A percentile compares a stretch with the other conserved stretches of the same genome.
These are phyloP conservation scores for Helicocarpus griseus DNA, from an alignment of 2,329 filamentous ascomycete genomes.

Conservation along the genomic window DNA sequence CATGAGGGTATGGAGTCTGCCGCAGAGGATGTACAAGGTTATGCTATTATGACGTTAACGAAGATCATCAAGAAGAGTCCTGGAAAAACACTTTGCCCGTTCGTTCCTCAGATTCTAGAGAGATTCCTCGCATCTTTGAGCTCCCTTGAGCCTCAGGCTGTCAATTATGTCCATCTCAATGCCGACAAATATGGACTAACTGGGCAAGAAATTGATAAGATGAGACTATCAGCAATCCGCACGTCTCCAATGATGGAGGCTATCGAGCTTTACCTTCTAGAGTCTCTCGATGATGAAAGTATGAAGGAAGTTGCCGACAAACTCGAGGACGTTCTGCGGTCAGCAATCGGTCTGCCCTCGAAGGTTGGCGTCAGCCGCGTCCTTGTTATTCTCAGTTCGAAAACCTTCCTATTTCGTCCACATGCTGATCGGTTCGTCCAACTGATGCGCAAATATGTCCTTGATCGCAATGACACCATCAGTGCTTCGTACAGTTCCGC, in stretches of 20 bases:
- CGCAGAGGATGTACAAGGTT: slow-evolving; percentile 75
- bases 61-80: slow-evolving; percentile 80
- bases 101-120: slow-evolving; percentile 71
- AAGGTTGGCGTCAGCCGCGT: slow-evolving; percentile 87
- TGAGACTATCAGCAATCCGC: slow-evolving; percentile 70
- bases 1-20: slow-evolving; percentile 81
- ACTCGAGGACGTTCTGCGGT: slow-evolving; percentile 71
- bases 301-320: slow-evolving; percentile 64
- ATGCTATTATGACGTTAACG: slow-evolving; percentile 73
- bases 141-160: slow-evolving; percentile 74
- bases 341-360: slow-evolving; percentile 79
- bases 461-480: slow-evolving; percentile 91
- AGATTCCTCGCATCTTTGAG: slow-evolving; percentile 74
- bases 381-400: slow-evolving; percentile 72
- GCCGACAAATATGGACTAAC: slow-evolving; percentile 75
- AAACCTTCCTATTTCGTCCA: slow-evolving; percentile 62
- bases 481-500: slow-evolving; percentile 80
- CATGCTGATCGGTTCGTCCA: slow-evolving; percentile 68
- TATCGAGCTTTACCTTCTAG: slow-evolving; percentile 71
- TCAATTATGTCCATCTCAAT: slow-evolving; percentile 90
- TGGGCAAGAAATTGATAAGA: slow-evolving; percentile 80
- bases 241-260: slow-evolving; percentile 86
- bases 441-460: slow-evolving; percentile 66
- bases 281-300: slow-evolving; percentile 67
- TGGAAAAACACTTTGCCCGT: slow-evolving; percentile 66